Base-by-base conservation (phyloP, 306 rosid species). In the Ziziphus jujuba region DNA sequence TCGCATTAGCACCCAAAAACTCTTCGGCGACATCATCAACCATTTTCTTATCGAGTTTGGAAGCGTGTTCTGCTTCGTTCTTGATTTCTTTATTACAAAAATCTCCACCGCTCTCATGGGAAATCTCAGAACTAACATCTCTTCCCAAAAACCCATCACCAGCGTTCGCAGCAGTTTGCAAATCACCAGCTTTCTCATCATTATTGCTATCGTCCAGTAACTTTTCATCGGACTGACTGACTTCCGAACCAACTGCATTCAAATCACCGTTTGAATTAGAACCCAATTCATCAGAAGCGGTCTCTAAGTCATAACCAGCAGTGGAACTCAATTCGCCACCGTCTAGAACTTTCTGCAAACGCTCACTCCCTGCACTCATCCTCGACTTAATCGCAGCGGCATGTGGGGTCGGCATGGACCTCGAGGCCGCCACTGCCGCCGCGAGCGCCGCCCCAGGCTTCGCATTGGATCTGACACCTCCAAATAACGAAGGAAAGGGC, bases 401-500 rank as follows among this genome's bases (percentile, higher is more conserved):
- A 50, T 93, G 99, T 0, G 99, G 99, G 0, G 95, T 74, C 6
- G 87, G 95, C 22, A 82, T 72, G 40, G 96, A 82, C 84, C 99
- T 87, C 7, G 97, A 86, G 5, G 99, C 92, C 1, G 99, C 99
- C 0, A 89, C 93, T 0, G 99, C 99, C 0, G 96, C 97, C 0
- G 99, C 97, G 21, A 93, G 81, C 16, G 98, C 98, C 13, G 87
- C 97, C 36, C 98, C 98, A 9, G 98, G 97, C 77, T 90, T 93
- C 16, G 86, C 95, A 57, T 81, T 90, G 54, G 96, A 80, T 21
- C 90, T 80, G 21, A 90, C 87, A 14, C 90, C 91, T 5, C 78
- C 83, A 0, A 93, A 72, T 35, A 93, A 79, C 56, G 96, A 86
- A 47, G 87, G 78, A 76, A 91, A 81, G 1, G 88, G 86, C 50